Evolutionary conservation across 805 yeast species (phyloP), one percentile per base, ranked within the genome.

Genomic region (Saturnispora silvae): DNA sequence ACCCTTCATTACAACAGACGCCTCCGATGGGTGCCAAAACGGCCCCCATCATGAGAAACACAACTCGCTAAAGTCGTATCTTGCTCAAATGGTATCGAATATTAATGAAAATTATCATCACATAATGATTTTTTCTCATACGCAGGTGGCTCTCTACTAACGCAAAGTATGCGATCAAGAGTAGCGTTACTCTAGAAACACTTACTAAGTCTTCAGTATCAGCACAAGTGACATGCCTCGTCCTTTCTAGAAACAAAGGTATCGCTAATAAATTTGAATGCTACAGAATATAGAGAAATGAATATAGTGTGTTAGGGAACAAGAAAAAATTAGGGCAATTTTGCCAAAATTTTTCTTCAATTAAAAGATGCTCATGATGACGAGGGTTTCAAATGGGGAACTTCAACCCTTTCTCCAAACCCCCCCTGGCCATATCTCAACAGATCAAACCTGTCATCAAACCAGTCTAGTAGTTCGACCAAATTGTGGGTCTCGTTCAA

Each of bases 401-500:
- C 43, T 13, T 45, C 45, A 20, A 54, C 51, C 10, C 47, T 55
- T 11, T 61, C 55, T 1, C 80, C 96, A 59, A 80, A 92, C 0
- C 81, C 86, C 1, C 48, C 54, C 17, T 89, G 94, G 2, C 75
- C 77, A 2, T 65, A 60, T 45, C 96, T 65, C 44, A 67, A 75
- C 41, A 92, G 59, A 2, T 68, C 65, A 54, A 87, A 89, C 30
- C 69, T 61, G 0, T 48, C 45, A 53, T 92, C 97, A 51, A 92
- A 75, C 82, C 86, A 89, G 50, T 84, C 94, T 16, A 85, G 54
- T 48, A 89, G 55, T 41, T 80, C 82, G 5, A 76, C 64, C 42
- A 82, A 57, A 29, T 66, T 65, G 20, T 64, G 68, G 34, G 68
- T 54, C 33, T 69, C 70, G 65, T 86, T 86, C 68, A 92, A 61